Evolutionary conservation across 2,329 filamentous ascomycete genomes (phyloP).

Genomic region (Fusarium sp.): DNA sequence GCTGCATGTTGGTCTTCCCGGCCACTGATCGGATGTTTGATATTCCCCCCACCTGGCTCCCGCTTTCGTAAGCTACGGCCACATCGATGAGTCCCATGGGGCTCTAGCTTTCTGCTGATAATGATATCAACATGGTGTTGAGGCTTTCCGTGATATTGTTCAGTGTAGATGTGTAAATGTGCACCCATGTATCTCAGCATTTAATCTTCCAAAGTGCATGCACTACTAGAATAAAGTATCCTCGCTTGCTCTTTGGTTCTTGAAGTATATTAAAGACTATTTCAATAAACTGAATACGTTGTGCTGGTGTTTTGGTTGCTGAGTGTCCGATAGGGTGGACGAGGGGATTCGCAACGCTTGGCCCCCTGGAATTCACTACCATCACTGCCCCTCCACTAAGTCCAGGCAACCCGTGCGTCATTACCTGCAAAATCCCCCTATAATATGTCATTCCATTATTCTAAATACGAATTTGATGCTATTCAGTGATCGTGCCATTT

Average conservation of each 20-base stretch:
- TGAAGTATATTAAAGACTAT: fast-evolving
- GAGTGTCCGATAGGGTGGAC: slow-evolving; percentile 1
- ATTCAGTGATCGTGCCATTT: background rate
- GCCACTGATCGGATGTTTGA: slow-evolving; percentile 9
- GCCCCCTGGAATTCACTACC: slow-evolving; percentile 15
- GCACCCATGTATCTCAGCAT: background rate
- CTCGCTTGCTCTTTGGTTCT: fast-evolving
- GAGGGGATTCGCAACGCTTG: slow-evolving; percentile 25
- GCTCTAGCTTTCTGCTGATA: background rate
- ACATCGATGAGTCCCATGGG: fast-evolving
- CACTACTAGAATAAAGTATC: background rate
- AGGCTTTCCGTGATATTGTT: background rate
- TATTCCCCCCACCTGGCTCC: background rate
- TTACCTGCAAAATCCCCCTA: background rate
- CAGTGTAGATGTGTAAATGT: background rate
- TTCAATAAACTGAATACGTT: fast-evolving
- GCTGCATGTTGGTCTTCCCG: background rate
- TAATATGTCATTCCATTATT: background rate
- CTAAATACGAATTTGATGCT: background rate
- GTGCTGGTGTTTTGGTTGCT: background rate
- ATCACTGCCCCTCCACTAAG: slow-evolving; percentile 18
- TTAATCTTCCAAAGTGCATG: slow-evolving; percentile 1
- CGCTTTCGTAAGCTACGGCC: background rate
- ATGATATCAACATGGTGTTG: slow-evolving; percentile 23
- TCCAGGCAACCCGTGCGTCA: background rate